phyloP scores from a whole-genome alignment of 495 filamentous ascomycete species.

The Pseudomonodictys pantanalensis region DNA sequence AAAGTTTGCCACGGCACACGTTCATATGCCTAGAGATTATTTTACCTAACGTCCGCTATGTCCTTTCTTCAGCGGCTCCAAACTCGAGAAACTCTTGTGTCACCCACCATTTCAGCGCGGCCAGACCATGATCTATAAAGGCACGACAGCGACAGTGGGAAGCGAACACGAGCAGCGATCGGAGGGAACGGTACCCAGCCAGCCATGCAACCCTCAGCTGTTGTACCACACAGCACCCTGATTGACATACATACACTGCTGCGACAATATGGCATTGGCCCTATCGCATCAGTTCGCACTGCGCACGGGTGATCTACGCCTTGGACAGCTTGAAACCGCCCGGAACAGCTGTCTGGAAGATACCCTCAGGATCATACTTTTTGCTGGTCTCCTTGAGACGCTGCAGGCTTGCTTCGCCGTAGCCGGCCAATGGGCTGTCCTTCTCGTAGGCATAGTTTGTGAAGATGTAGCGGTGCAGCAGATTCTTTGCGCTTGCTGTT shows the following conservation, averaged over 20 bases:
- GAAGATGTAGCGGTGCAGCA: slow-evolving; percentile 12
- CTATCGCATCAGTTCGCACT: not conserved
- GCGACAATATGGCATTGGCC: not conserved
- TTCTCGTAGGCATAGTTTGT: slow-evolving; percentile 15
- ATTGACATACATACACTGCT: not conserved
- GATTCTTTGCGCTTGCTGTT: not conserved
- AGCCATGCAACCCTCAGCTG: too few species aligned
- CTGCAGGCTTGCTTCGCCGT: slow-evolving; percentile 41
- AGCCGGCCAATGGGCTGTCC: slow-evolving; percentile 23
- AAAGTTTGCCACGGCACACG: too few species aligned
- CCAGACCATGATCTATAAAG: too few species aligned
- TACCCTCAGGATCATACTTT: slow-evolving; percentile 43
- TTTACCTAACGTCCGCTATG: too few species aligned
- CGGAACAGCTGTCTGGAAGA: slow-evolving; percentile 38
- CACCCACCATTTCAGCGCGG: too few species aligned
- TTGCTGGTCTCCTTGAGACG: slow-evolving; percentile 38
- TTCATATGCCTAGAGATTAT: too few species aligned
- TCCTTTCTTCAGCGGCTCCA: too few species aligned
- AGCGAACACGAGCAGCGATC: too few species aligned
- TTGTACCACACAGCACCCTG: not conserved
- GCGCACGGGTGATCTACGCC: not conserved
- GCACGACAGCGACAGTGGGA: too few species aligned
- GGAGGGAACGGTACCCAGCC: too few species aligned
- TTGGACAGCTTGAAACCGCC: slow-evolving; percentile 37
- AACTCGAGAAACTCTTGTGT: too few species aligned